Conservation (phyloP, 192 early-diverging fungal species). For the Coemansia sp. region DNA sequence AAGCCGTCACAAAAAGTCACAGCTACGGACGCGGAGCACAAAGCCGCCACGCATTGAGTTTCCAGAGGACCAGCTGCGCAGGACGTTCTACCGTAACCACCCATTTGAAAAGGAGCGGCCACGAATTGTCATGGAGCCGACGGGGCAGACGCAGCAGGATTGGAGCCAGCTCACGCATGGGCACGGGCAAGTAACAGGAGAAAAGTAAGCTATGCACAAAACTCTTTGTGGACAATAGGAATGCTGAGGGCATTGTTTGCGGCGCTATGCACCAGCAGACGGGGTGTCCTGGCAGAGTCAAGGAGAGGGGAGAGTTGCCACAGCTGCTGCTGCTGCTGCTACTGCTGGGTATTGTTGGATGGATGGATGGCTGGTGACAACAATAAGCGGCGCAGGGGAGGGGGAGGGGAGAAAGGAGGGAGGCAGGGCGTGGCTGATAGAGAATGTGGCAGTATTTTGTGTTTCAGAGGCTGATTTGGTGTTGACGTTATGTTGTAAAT, state of each 20-base stretch:
- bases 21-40: slow-evolving; percentile 63
- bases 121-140: slow-evolving; percentile 68
- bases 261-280: slow-evolving; percentile 1
- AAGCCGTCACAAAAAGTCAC: slow-evolving; percentile 54
- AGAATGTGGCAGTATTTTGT: slow-evolving; percentile 5
- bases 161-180: slow-evolving; percentile 62
- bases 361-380: slow-evolving; percentile 1
- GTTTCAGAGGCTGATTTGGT: neutral
- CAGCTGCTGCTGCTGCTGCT: neutral
- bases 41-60: slow-evolving; percentile 78
- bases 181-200: slow-evolving; percentile 69
- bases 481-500: neutral
- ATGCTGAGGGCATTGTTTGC: neutral
- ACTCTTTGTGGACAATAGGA: slow-evolving; percentile 1
- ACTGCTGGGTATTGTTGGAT: neutral
- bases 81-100: slow-evolving; percentile 89
- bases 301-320: neutral
- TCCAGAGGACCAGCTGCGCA: slow-evolving; percentile 85
- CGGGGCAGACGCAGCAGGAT: slow-evolving; percentile 51
- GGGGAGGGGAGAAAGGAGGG: neutral
- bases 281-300: slow-evolving; percentile 10
- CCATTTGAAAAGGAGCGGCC: slow-evolving; percentile 86
- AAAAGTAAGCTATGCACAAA: slow-evolving; percentile 66
- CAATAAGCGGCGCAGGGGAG: neutral
- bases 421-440: slow-evolving; percentile 1